phyloP scores from a whole-genome alignment of 768 basidiomycete species.

The Boletellus emodensis region DNA sequence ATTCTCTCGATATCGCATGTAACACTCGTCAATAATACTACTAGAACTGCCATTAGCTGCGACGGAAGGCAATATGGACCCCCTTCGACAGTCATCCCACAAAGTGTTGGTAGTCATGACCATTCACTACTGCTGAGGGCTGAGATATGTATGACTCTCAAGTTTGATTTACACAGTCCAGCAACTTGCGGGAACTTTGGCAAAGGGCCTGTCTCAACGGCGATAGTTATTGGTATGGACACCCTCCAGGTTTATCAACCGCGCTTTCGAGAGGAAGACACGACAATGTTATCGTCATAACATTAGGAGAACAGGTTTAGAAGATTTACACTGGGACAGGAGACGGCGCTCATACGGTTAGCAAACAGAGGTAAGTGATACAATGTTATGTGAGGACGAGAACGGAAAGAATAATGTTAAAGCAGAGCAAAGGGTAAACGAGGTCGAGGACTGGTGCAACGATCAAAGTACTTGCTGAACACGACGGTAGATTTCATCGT shows the following conservation, averaged over 20 bases:
- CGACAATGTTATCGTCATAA: constrained; percentile 1
- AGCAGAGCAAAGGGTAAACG: background rate
- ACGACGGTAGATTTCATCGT: constrained; percentile 43
- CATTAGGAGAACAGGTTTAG: background rate
- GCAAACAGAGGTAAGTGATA: constrained; percentile 15
- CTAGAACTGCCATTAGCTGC: background rate
- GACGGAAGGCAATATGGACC: background rate
- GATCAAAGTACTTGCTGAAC: constrained; percentile 15
- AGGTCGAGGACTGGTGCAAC: background rate
- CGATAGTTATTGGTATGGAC: no score
- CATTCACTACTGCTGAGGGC: no score
- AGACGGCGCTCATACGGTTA: constrained; percentile 11
- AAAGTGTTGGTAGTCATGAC: no score
- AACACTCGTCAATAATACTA: constrained; percentile 7
- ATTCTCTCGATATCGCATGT: constrained; percentile 2
- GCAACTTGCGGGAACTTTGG: no score
- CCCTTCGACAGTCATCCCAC: no score
- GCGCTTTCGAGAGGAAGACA: background rate
- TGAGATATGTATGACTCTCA: no score
- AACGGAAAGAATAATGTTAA: constrained; percentile 12
- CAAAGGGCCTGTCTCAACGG: no score
- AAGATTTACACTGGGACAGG: background rate
- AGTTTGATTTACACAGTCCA: no score
- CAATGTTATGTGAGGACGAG: background rate
- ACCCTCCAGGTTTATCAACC: no score